Percentiles rank a stretch among this genome's conserved stretches.
Conservation (phyloP, 768 basidiomycete genomes). For the Pleurotus ostreatus region DNA sequence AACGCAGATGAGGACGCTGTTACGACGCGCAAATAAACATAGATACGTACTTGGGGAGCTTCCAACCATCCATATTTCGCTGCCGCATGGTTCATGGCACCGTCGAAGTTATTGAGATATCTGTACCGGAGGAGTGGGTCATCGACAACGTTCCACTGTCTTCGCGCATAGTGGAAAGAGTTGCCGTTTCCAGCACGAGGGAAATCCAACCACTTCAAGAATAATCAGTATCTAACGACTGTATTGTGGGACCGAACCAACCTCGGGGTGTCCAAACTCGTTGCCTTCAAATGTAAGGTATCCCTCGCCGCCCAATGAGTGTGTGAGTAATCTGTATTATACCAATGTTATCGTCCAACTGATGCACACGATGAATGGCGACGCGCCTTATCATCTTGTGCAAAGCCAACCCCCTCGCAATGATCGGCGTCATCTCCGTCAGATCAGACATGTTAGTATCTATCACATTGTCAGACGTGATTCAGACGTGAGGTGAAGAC, state of each 20-base stretch:
- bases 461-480: slow-evolving; percentile 20
- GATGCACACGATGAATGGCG: background rate
- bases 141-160: slow-evolving; percentile 95
- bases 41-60: slow-evolving; percentile 63
- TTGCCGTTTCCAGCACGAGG: slow-evolving; percentile 93
- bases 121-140: slow-evolving; percentile 84
- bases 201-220: slow-evolving; percentile 91
- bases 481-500: background rate
- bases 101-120: slow-evolving; percentile 92
- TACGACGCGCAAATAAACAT: background rate
- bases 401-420: slow-evolving; percentile 85
- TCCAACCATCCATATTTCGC: slow-evolving; percentile 81
- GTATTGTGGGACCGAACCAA: slow-evolving; percentile 21
- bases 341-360: too few relatives aligned
- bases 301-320: slow-evolving; percentile 93
- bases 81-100: slow-evolving; percentile 85
- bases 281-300: slow-evolving; percentile 98
- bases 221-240: slow-evolving; percentile 5
- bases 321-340: slow-evolving; percentile 69
- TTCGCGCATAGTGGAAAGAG: slow-evolving; percentile 94
- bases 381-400: slow-evolving; percentile 96
- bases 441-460: slow-evolving; percentile 95
- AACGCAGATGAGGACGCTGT: slow-evolving; percentile 3
- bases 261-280: slow-evolving; percentile 98
- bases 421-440: slow-evolving; percentile 73